Evolutionary conservation across 2,329 filamentous ascomycete genomes (phyloP).

Genomic region (Septoria linicola): DNA sequence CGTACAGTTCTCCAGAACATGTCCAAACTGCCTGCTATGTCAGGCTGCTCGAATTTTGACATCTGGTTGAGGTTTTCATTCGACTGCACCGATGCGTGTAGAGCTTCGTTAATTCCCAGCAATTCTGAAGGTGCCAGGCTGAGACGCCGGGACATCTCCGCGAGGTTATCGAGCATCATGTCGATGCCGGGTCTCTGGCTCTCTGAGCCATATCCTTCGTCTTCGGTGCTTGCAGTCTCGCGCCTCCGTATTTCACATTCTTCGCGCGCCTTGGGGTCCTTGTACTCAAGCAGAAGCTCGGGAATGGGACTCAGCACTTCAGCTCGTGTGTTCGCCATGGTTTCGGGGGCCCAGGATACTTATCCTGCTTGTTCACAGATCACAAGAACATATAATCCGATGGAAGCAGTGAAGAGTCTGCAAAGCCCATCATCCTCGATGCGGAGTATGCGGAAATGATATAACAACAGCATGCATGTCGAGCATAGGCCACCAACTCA

Average conservation of each 20-base stretch:
- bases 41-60: not conserved
- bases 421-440: not conserved
- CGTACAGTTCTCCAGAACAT: constrained; percentile 9
- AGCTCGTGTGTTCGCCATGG: not conserved
- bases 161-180: constrained; percentile 7
- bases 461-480: constrained; percentile 14
- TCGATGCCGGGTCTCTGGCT: constrained; percentile 3
- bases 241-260: not conserved
- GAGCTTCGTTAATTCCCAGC: constrained; percentile 2
- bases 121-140: constrained; percentile 6
- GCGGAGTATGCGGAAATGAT: constrained; percentile 1
- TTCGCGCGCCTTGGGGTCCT: not conserved
- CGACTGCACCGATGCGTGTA: not conserved
- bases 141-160: constrained; percentile 8
- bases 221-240: constrained; percentile 2
- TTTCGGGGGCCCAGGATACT: no score
- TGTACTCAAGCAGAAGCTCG: constrained; percentile 7
- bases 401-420: no score
- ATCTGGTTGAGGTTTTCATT: no score
- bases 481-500: constrained; percentile 2
- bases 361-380: no score
- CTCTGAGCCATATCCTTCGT: constrained; percentile 10
- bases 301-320: constrained; percentile 1
- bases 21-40: constrained; percentile 1
- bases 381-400: no score